Base-by-base conservation (phyloP, 371 early-diverging fungal species). In the Zychaea mexicana region DNA sequence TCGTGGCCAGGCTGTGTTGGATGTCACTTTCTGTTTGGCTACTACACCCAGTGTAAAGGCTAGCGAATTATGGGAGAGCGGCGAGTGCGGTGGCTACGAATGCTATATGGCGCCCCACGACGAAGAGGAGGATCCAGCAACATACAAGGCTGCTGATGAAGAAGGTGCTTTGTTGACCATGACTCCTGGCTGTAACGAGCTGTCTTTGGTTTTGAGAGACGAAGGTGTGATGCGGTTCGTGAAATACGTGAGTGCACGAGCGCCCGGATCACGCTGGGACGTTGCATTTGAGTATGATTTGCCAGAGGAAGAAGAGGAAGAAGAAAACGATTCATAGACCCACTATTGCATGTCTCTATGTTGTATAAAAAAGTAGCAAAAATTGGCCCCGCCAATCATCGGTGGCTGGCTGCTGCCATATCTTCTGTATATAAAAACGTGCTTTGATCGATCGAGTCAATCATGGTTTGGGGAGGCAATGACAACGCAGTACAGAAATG, bases 31-130 rank as follows among this genome's bases (percentile, higher is more conserved):
- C 17, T 84, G 83, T 36, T 61, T 90, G 31, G 65, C 78, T 8
- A 52, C 75, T 4, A 74, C 72, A 8, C 64, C 75, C 0, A 67
- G 52, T 6, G 31, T 49, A 12, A 32, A 64, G 32, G 60, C 52
- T 13, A 61, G 53, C 21, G 65, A 56, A 3, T 28, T 52, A 19
- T 90, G 91, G 90, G 83, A 77, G 6, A 73, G 77, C 13, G 89
- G 89, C 55, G 88, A 85, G 39, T 77, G 82, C 52, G 93, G 93
- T 54, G 93, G 90, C 2, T 93, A 90, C 67, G 88, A 90, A 57
- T 89, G 89, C 64, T 91, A 91, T 66, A 84, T 92, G 79, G 85
- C 88, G 15, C 82, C 85, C 5, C 86, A 87, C 58, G 86, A 85
- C 54, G 86, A 78, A 22, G 87, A 85, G 55, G 87, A 85, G 60